Base-by-base conservation (phyloP, 192 early-diverging fungal species). In the Coemansia sp. region DNA sequence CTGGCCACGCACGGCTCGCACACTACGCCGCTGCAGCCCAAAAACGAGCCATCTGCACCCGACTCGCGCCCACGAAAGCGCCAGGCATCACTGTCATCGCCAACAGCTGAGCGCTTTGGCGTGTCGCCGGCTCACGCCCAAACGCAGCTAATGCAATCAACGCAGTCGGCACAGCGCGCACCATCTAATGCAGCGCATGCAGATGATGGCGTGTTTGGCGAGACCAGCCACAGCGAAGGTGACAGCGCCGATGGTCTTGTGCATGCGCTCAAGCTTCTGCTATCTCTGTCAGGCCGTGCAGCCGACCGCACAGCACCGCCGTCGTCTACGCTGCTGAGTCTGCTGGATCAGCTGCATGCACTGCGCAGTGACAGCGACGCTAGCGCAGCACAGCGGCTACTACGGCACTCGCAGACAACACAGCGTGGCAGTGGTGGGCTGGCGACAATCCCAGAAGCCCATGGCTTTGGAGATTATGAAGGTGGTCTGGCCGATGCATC, bases 71-170 rank as follows among this genome's bases (percentile, higher is more conserved):
- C 77, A 1, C 77, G 77, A 49, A 80, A 80, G 69, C 77, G 77
- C 56, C 77, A 80, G 52, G 77, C 77, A 22, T 80, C 77, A 55
- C 50, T 74, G 45, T 80, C 77, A 14, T 74, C 72, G 54, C 77
- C 77, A 21, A 57, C 55, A 17, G 63, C 68, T 1, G 74, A 76
- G 55, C 74, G 54, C 26, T 53, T 45, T 45, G 41, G 56, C 47
- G 27, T 31, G 47, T 37, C 67, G 16, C 73, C 59, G 9, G 47
- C 38, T 31, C 39, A 22, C 52, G 26, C 62, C 51, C 21, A 53
- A 23, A 26, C 51, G 31, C 31, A 35, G 31, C 47, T 19, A n/a
- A 6, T 7, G 17, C 16, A 14, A 16, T 10, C 59, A 57, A 41
- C 59, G 55, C 53, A 31, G 50, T 25, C 67, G 51, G 43, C 26